phyloP scores from a whole-genome alignment of 2,329 filamentous ascomycete genomes.

The Sordariomycetes sp. region DNA sequence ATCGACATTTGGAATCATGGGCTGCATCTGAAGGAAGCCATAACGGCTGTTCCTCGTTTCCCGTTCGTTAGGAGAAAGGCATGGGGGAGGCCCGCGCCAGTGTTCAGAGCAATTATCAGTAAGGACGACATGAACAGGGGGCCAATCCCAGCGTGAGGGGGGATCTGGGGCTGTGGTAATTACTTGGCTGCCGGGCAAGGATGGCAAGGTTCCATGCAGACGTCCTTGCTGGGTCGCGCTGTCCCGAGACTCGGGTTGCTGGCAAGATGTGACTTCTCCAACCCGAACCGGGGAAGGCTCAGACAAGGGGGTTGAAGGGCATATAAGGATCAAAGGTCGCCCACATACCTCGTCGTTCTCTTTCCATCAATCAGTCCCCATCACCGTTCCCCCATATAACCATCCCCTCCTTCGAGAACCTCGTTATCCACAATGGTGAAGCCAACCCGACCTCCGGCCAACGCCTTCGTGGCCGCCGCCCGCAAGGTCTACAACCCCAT shows the following conservation, averaged over 20 bases:
- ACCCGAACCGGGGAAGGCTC: no score
- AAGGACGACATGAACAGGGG: not conserved
- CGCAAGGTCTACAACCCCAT: constrained; percentile 12
- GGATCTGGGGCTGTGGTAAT: no score
- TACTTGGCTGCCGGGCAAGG: no score
- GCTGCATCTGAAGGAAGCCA: no score
- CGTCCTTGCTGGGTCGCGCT: no score
- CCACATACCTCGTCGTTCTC: not conserved
- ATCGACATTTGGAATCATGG: no score
- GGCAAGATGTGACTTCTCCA: no score
- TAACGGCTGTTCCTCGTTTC: no score
- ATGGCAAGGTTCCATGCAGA: no score
- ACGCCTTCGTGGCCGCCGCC: constrained; percentile 10
- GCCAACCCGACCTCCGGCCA: constrained; percentile 7
- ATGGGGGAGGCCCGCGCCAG: not conserved
- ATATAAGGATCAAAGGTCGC: not conserved
- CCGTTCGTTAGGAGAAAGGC: no score
- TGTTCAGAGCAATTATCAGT: not conserved
- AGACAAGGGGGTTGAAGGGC: not conserved
- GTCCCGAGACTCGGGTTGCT: no score
- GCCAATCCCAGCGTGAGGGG: not conserved
- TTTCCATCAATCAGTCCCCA: not conserved
- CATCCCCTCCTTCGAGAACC: not conserved
- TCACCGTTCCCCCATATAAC: not conserved
- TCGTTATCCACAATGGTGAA: not conserved